Percentiles rank a stretch among this genome's conserved stretches.
These are phyloP conservation scores for Brassica rapa DNA, from an alignment of 345 rosid species.

Conservation along the genomic window DNA sequence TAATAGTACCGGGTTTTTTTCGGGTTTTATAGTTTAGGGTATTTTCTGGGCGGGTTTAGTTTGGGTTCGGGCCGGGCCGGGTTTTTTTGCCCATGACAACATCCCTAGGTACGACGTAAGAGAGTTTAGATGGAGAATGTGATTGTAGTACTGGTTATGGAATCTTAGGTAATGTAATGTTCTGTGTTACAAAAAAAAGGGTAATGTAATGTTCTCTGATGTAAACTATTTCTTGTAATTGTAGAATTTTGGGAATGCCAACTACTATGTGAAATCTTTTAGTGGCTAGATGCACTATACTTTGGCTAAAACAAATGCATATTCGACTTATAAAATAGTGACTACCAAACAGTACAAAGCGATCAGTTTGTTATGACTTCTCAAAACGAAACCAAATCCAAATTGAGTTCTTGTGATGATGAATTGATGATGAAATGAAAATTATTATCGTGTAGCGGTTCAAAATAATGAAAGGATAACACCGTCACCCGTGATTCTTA, in stretches of 20 bases:
- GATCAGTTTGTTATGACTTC: neutral
- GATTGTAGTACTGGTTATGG: neutral
- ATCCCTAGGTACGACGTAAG: neutral
- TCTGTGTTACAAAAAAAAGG: neutral
- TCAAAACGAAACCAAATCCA: slow-evolving; percentile 12
- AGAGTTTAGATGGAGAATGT: slow-evolving; percentile 18
- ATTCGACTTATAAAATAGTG: neutral
- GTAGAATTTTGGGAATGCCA: slow-evolving; percentile 15
- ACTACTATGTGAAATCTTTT: neutral
- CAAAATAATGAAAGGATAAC: neutral
- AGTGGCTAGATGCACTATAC: neutral
- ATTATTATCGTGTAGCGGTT: neutral
- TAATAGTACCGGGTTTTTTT: too few species aligned
- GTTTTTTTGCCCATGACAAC: too few species aligned
- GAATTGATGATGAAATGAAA: neutral
- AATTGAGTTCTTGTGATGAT: slow-evolving; percentile 16
- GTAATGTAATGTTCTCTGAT: slow-evolving; percentile 12
- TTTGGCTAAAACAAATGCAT: slow-evolving; percentile 6
- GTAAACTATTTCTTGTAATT: slow-evolving; percentile 35
- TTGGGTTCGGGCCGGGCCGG: too few species aligned
- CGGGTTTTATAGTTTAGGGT: too few species aligned
- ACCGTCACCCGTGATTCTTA: neutral
- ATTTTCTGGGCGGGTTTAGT: too few species aligned
- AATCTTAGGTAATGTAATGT: slow-evolving; percentile 11
- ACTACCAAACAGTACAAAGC: neutral